Evolutionary conservation across 2,329 filamentous ascomycete species (phyloP).

Genomic region (Fusarium robinianum): DNA sequence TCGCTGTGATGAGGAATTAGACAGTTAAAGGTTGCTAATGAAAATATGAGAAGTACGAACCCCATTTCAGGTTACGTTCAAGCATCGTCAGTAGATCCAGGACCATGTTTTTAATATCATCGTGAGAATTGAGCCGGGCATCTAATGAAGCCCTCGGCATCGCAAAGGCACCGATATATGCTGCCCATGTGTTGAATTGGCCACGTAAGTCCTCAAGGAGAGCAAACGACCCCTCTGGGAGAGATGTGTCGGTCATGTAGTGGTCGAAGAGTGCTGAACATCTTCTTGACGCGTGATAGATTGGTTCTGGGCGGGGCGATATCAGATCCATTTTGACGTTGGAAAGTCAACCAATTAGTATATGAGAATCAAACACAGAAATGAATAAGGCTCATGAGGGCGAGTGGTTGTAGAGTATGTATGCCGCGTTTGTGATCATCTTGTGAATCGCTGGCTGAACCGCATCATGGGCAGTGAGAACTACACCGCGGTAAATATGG

Average conservation of each 20-base stretch:
- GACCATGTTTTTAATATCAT: neutral
- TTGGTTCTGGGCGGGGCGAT: neutral
- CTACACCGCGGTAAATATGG: no score
- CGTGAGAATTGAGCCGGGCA: neutral
- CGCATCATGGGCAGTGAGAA: no score
- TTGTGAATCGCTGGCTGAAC: no score
- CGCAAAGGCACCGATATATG: constrained; percentile 3
- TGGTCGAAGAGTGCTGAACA: neutral
- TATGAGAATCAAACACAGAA: no score
- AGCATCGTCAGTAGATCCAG: constrained; percentile 2
- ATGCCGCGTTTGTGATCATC: no score
- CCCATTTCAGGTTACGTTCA: neutral
- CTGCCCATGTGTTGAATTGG: neutral
- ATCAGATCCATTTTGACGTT: neutral
- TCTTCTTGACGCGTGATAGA: neutral
- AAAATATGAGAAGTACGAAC: neutral
- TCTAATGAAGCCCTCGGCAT: constrained; percentile 2
- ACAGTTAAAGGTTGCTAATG: neutral
- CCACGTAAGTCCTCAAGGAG: neutral
- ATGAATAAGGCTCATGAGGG: no score
- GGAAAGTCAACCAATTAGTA: neutral
- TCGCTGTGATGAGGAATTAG: neutral
- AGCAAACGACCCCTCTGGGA: neutral
- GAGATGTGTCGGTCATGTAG: neutral
- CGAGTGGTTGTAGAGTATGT: no score